Conservation (phyloP, 257 asterid species). For the Gentiana straminea region DNA sequence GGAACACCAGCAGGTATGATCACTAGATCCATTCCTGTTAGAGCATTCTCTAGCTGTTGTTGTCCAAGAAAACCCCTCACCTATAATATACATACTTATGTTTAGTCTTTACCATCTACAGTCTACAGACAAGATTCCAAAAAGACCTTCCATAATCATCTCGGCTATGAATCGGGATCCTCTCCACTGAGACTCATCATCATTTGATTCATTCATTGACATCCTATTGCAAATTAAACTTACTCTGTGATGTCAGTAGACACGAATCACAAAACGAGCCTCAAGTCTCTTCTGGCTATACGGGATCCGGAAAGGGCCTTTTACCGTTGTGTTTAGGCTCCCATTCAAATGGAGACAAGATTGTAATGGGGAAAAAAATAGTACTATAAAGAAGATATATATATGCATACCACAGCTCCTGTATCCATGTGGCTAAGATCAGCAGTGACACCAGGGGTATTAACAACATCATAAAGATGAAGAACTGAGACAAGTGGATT, state of each 20-base stretch:
- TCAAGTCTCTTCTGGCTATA: no score
- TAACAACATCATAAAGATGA: constrained; percentile 93
- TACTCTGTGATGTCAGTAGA: no score
- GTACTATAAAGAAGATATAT: neutral
- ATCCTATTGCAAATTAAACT: no score
- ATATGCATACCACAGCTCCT: constrained; percentile 66
- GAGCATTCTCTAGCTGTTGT: constrained; percentile 63
- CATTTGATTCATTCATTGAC: no score
- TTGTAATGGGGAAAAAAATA: no score
- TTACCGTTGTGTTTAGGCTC: no score
- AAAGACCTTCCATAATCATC: no score
- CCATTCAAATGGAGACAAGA: no score
- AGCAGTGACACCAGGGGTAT: constrained; percentile 93
- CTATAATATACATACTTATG: constrained; percentile 16
- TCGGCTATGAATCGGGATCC: no score
- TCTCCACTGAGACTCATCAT: no score
- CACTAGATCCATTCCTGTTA: constrained; percentile 80
- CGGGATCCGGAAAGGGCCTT: no score
- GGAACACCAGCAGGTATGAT: constrained; percentile 93
- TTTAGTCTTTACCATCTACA: neutral
- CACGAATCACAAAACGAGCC: no score
- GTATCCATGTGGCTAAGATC: constrained; percentile 97
- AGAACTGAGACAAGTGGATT: constrained; percentile 85
- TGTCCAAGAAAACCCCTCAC: constrained; percentile 86
- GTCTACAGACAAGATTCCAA: neutral